These are phyloP conservation scores for Smallanthus sonchifolius DNA, from an alignment of 129 eudicot species.

Conservation along the genomic window DNA sequence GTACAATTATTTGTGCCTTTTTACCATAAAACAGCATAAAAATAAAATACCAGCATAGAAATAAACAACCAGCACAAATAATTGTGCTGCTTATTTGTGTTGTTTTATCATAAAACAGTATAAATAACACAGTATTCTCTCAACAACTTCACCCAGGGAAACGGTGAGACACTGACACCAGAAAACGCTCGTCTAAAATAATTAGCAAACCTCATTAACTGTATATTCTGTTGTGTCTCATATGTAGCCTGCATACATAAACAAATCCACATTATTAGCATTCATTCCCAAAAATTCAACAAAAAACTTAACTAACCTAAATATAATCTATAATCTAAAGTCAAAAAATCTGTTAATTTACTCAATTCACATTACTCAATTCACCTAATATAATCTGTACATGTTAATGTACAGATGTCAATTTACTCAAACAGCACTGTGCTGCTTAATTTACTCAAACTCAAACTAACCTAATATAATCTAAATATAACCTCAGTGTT, in stretches of 20 bases:
- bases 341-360: background rate
- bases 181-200: slow-evolving; percentile 90
- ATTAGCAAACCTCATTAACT: slow-evolving; percentile 95
- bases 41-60: no score
- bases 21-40: no score
- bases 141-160: slow-evolving; percentile 86
- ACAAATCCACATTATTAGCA: slow-evolving; percentile 14
- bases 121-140: slow-evolving; percentile 35
- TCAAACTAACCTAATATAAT: no score
- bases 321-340: slow-evolving; percentile 9
- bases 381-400: no score
- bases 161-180: slow-evolving; percentile 73
- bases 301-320: background rate
- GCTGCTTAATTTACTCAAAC: no score
- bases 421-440: slow-evolving; percentile 1
- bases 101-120: no score
- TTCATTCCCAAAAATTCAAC: background rate
- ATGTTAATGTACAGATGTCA: no score
- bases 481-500: no score
- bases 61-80: no score
- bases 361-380: no score
- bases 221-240: slow-evolving; percentile 82
- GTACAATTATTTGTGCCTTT: no score
- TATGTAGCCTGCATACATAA: slow-evolving; percentile 55
- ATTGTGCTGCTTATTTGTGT: no score